Conservation (phyloP, 768 basidiomycete species). For the Rossbeevera mucosa region DNA sequence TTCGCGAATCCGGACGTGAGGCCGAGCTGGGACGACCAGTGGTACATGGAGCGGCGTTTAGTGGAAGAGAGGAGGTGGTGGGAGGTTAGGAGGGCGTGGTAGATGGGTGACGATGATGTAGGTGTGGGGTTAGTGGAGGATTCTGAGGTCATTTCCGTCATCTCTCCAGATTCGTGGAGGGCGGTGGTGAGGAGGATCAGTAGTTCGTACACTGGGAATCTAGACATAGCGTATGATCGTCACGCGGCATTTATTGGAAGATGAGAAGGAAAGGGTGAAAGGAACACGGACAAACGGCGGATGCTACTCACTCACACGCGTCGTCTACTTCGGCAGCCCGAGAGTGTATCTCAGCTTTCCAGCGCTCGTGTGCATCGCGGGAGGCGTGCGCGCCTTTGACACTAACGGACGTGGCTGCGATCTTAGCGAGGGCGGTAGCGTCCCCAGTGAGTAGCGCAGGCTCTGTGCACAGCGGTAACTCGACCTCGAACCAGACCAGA, state of each 20-base stretch:
- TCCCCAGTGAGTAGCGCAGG: not conserved
- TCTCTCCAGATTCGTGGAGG: slow-evolving; percentile 36
- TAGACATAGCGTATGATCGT: slow-evolving; percentile 21
- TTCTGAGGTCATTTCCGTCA: not conserved
- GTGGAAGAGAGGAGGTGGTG: slow-evolving; percentile 66
- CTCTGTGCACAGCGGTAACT: slow-evolving; percentile 14
- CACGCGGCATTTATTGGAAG: not conserved
- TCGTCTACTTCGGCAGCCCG: slow-evolving; percentile 33
- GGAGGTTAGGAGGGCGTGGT: slow-evolving; percentile 66
- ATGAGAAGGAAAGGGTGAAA: not conserved
- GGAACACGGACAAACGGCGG: not conserved
- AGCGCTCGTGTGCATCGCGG: slow-evolving; percentile 45
- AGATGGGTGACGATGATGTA: slow-evolving; percentile 14
- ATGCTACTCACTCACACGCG: slow-evolving; percentile 23
- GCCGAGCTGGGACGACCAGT: slow-evolving; percentile 51
- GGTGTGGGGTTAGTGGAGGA: not conserved
- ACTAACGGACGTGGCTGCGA: slow-evolving; percentile 20
- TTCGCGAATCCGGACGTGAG: slow-evolving; percentile 62
- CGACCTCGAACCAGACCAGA: slow-evolving; percentile 36
- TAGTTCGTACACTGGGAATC: slow-evolving; percentile 60
- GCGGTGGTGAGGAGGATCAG: slow-evolving; percentile 56
- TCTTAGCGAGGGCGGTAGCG: not conserved
- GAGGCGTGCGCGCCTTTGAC: slow-evolving; percentile 47
- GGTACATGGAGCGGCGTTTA: slow-evolving; percentile 54
- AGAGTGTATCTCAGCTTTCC: slow-evolving; percentile 41